Evolutionary conservation across 345 rosid species (phyloP).

Genomic region (Eucalyptus polyanthemos): DNA sequence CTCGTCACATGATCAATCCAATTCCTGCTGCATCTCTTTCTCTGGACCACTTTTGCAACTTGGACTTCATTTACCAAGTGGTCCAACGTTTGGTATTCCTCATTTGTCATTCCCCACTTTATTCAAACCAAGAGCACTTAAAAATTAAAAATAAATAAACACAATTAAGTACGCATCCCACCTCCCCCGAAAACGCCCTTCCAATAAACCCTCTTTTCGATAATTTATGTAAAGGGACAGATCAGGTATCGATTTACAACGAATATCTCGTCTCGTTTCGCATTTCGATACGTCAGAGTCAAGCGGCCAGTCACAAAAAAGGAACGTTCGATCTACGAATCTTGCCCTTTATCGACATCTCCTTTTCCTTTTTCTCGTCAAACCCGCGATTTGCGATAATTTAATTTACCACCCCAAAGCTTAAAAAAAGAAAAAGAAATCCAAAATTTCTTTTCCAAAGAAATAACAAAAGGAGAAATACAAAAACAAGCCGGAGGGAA

Average conservation of each 20-base stretch:
- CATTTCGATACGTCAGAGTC: not conserved
- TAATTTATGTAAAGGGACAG: not conserved
- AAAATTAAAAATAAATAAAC: not conserved
- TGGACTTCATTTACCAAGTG: not conserved
- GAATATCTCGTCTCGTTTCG: not conserved
- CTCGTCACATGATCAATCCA: not conserved
- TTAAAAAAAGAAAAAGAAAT: not conserved
- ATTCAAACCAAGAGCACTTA: not conserved
- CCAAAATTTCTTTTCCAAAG: not conserved
- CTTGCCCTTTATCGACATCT: not conserved
- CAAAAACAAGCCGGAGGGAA: fast-evolving
- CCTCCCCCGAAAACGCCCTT: not conserved
- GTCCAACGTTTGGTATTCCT: not conserved
- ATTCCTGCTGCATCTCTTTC: not conserved
- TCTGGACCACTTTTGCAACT: not conserved
- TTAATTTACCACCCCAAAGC: not conserved
- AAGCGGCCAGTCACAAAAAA: not conserved
- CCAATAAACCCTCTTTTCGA: not conserved
- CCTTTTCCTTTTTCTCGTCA: not conserved
- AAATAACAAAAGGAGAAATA: not conserved
- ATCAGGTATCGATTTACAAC: not conserved
- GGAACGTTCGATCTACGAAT: not conserved
- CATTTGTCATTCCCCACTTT: not conserved
- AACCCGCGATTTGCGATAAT: not conserved
- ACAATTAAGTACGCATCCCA: not conserved